These are phyloP conservation scores for Pelagomonas calceolata DNA, from an alignment of 108 stramenopile species.

Conservation along the genomic window DNA sequence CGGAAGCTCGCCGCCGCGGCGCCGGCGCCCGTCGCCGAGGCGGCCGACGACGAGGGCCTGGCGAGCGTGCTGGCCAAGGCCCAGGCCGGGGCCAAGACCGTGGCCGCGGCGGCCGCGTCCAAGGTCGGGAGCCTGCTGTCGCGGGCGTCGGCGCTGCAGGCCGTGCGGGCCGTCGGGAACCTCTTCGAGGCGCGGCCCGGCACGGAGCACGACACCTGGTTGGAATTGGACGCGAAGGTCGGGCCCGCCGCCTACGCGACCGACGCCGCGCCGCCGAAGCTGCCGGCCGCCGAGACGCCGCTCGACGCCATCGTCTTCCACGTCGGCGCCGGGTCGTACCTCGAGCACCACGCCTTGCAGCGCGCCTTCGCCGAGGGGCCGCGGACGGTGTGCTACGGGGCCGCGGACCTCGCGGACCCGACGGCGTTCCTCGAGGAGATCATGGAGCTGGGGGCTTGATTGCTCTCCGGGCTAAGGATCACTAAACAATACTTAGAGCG, in stretches of 20 bases:
- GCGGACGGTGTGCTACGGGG: slow-evolving; percentile 73
- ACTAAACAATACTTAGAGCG: neutral
- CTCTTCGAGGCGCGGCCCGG: slow-evolving; percentile 71
- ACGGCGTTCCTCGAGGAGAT: slow-evolving; percentile 63
- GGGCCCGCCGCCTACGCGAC: slow-evolving; percentile 11
- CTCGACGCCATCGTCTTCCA: slow-evolving; percentile 84
- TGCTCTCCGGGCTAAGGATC: too few species aligned
- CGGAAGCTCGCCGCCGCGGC: slow-evolving; percentile 55
- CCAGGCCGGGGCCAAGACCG: slow-evolving; percentile 72
- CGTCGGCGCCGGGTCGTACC: slow-evolving; percentile 89
- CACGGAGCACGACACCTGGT: slow-evolving; percentile 83
- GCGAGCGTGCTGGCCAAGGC: slow-evolving; percentile 75
- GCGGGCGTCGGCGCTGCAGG: slow-evolving; percentile 69
- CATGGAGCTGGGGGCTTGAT: slow-evolving; percentile 36
- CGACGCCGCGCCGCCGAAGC: slow-evolving; percentile 26
- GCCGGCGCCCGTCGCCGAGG: slow-evolving; percentile 21
- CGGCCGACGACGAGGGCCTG: slow-evolving; percentile 31
- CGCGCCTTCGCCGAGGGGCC: slow-evolving; percentile 52
- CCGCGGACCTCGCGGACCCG: slow-evolving; percentile 78
- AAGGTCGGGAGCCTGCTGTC: slow-evolving; percentile 73
- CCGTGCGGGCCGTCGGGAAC: slow-evolving; percentile 80
- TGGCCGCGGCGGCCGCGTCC: slow-evolving; percentile 81
- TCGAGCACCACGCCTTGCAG: slow-evolving; percentile 94
- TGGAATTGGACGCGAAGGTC: slow-evolving; percentile 84
- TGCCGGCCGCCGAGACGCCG: slow-evolving; percentile 47